Conservation (phyloP, 78 protist species). For the Planoprotostelium fungivorum region DNA sequence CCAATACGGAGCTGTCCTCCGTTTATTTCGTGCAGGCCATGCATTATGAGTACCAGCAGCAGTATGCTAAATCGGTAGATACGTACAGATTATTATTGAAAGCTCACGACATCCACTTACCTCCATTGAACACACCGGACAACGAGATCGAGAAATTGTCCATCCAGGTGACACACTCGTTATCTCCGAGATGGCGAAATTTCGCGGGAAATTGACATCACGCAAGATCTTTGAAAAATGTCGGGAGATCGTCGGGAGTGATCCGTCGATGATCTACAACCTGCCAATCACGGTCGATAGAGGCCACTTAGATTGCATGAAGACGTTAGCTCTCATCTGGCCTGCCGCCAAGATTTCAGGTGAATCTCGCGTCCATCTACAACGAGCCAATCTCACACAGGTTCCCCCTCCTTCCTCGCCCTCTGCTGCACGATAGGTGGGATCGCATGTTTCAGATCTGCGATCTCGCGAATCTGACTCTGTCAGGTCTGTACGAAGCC, state of each 20-base stretch:
- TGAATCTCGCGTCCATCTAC: constrained; percentile 2
- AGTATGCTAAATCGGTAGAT: too few relatives aligned
- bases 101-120: not conserved
- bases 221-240: not conserved
- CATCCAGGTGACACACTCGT: too few relatives aligned
- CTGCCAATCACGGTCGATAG: not conserved
- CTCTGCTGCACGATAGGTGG: too few relatives aligned
- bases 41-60: not conserved
- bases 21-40: not conserved
- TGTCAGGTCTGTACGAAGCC: too few relatives aligned
- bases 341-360: too few relatives aligned
- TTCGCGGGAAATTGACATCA: not conserved
- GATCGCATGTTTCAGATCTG: too few relatives aligned
- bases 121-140: not conserved
- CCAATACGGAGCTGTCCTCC: too few relatives aligned
- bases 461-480: too few relatives aligned
- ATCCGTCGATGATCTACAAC: not conserved
- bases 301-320: not conserved
- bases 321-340: not conserved
- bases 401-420: too few relatives aligned
- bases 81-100: not conserved
- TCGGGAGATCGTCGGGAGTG: not conserved
- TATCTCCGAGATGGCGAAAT: too few relatives aligned
- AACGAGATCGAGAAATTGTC: not conserved
- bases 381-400: not conserved